These are phyloP conservation scores for Gymnopilus dilepis DNA, from an alignment of 768 basidiomycete genomes.

Conservation along the genomic window DNA sequence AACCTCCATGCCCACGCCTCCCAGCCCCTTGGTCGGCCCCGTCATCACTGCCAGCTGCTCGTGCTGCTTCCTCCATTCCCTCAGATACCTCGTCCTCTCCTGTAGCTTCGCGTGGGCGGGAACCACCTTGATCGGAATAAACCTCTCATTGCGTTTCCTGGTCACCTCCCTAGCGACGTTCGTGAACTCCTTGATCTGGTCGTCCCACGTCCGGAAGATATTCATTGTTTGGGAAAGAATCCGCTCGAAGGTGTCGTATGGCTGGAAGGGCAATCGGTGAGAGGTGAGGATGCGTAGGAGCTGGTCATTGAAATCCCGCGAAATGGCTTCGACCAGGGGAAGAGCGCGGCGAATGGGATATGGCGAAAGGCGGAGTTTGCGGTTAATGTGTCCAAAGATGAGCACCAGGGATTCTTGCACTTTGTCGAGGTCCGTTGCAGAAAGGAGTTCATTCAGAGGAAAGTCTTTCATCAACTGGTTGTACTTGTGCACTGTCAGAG, in stretches of 20 bases:
- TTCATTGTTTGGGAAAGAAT: conserved; percentile 75
- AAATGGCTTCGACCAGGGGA: conserved; percentile 97
- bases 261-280: conserved; percentile 90
- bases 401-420: conserved; percentile 86
- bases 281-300: conserved; percentile 89
- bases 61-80: conserved; percentile 96
- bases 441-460: conserved; percentile 93
- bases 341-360: conserved; percentile 96
- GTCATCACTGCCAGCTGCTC: conserved; percentile 98
- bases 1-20: conserved; percentile 70
- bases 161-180: conserved; percentile 93
- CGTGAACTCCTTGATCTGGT: conserved; percentile 89
- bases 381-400: conserved; percentile 94
- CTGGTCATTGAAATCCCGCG: conserved; percentile 96
- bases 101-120: conserved; percentile 92
- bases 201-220: conserved; percentile 90
- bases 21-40: conserved; percentile 87
- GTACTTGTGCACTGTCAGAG: conserved; percentile 85
- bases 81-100: conserved; percentile 83
- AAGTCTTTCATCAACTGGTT: conserved; percentile 99
- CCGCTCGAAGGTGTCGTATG: conserved; percentile 93
- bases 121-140: conserved; percentile 95
- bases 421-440: conserved; percentile 95
- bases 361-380: conserved; percentile 93
- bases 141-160: conserved; percentile 86